A percentile compares a stretch with the other conserved stretches of the same genome.
phyloP scores from a whole-genome alignment of 345 rosid species.

The Murraya paniculata region DNA sequence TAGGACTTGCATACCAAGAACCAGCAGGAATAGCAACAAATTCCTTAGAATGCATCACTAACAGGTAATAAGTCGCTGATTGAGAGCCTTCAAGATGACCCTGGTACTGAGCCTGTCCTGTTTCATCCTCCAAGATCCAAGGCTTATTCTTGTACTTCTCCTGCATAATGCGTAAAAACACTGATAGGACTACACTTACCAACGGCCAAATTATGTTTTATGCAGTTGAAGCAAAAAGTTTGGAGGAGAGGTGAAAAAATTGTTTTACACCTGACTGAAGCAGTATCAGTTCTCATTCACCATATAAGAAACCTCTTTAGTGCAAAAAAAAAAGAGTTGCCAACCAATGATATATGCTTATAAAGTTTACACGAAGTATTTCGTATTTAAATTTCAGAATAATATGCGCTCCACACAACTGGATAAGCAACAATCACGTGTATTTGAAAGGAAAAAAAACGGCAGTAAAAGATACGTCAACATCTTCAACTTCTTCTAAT shows the following conservation, averaged over 20 bases:
- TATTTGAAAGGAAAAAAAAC: background rate
- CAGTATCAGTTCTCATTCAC: background rate
- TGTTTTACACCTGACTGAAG: background rate
- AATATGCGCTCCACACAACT: background rate
- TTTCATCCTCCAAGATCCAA: slow-evolving; percentile 95
- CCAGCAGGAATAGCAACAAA: slow-evolving; percentile 92
- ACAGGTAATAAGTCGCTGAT: slow-evolving; percentile 86
- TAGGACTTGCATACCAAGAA: slow-evolving; percentile 61
- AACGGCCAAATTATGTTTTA: background rate
- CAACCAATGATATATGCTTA: background rate
- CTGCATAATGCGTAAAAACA: slow-evolving; percentile 30
- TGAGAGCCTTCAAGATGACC: slow-evolving; percentile 98
- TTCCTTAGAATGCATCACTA: slow-evolving; percentile 83
- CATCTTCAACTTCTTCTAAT: background rate
- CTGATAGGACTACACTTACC: background rate
- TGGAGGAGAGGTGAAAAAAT: background rate
- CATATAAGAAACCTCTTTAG: background rate
- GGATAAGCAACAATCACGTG: background rate
- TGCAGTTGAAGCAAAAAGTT: background rate
- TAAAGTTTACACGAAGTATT: background rate
- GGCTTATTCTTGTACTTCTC: slow-evolving; percentile 94
- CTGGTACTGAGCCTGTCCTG: slow-evolving; percentile 87
- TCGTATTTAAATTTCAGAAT: background rate
- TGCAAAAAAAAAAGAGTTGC: background rate
- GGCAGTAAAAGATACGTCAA: background rate